These are phyloP conservation scores for Lentinula boryana DNA, from an alignment of 768 basidiomycete genomes.

Conservation along the genomic window DNA sequence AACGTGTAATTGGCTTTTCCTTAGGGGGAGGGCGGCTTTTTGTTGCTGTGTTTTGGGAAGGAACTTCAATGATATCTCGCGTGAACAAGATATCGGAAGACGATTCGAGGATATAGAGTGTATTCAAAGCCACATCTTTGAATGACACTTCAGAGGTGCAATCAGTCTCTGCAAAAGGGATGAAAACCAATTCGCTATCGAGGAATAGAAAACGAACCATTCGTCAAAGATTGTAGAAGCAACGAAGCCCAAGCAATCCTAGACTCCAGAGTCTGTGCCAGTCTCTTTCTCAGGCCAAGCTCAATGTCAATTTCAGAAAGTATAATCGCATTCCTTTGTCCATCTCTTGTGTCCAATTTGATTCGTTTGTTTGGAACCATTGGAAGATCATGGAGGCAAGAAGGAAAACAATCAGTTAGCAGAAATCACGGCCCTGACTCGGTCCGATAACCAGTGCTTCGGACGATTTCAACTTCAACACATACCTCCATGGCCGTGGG, in stretches of 20 bases:
- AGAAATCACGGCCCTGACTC: too few relatives aligned
- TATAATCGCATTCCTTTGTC: not conserved
- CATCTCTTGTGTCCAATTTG: constrained; percentile 9
- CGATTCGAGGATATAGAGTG: constrained; percentile 32
- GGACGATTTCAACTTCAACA: too few relatives aligned
- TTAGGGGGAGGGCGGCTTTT: constrained; percentile 22
- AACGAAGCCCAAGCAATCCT: constrained; percentile 44
- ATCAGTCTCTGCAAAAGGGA: constrained; percentile 13
- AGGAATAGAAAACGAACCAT: constrained; percentile 20
- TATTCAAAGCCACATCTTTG: constrained; percentile 35
- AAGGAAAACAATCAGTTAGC: not conserved
- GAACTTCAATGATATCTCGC: constrained; percentile 20
- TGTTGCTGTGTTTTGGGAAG: constrained; percentile 11
- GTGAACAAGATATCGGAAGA: constrained; percentile 32
- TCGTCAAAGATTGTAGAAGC: constrained; percentile 30
- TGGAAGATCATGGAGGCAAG: not conserved
- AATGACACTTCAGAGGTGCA: constrained; percentile 20
- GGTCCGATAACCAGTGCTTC: too few relatives aligned
- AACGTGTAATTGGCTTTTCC: constrained; percentile 16
- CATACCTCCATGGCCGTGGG: not conserved
- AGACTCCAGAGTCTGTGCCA: constrained; percentile 34
- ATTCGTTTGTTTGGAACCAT: constrained; percentile 4
- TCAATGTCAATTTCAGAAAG: constrained; percentile 37
- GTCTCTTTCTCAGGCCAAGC: constrained; percentile 35
- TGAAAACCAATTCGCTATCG: not conserved